phyloP scores from a whole-genome alignment of 768 basidiomycete species.

The Kwoniella pini region DNA sequence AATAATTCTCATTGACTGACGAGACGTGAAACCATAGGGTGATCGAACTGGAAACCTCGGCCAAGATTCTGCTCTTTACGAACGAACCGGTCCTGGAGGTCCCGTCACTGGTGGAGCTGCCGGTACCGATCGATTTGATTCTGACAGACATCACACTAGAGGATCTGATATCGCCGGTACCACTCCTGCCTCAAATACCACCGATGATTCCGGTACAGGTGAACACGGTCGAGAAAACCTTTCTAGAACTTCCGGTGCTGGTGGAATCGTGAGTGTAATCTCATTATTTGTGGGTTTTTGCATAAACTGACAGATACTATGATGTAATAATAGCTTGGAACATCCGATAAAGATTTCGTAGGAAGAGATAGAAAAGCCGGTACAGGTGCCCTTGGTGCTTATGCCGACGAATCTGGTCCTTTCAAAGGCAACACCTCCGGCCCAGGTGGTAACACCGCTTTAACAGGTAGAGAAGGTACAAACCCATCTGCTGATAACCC shows the following conservation, averaged over 20 bases:
- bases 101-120: slow-evolving; percentile 38
- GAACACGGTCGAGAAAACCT: slow-evolving; percentile 2
- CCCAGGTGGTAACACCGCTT: slow-evolving; percentile 34
- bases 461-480: slow-evolving; percentile 47
- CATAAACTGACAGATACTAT: not conserved
- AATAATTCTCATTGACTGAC: too few species aligned
- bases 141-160: slow-evolving; percentile 20
- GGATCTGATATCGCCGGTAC: slow-evolving; percentile 13
- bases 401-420: slow-evolving; percentile 31
- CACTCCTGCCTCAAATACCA: not conserved
- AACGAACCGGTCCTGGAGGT: slow-evolving; percentile 22
- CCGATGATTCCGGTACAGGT: not conserved
- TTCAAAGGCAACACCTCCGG: slow-evolving; percentile 39
- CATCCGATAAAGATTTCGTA: slow-evolving; percentile 42
- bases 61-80: slow-evolving; percentile 28
- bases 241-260: slow-evolving; percentile 7
- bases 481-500: slow-evolving; percentile 29
- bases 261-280: not conserved
- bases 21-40: too few species aligned
- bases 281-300: not conserved
- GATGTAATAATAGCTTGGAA: slow-evolving; percentile 7
- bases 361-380: slow-evolving; percentile 33
- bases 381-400: slow-evolving; percentile 31
- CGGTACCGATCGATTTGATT: slow-evolving; percentile 44
- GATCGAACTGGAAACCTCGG: slow-evolving; percentile 31